Conservation (phyloP, 805 yeast species). For the Candida ortonii region DNA sequence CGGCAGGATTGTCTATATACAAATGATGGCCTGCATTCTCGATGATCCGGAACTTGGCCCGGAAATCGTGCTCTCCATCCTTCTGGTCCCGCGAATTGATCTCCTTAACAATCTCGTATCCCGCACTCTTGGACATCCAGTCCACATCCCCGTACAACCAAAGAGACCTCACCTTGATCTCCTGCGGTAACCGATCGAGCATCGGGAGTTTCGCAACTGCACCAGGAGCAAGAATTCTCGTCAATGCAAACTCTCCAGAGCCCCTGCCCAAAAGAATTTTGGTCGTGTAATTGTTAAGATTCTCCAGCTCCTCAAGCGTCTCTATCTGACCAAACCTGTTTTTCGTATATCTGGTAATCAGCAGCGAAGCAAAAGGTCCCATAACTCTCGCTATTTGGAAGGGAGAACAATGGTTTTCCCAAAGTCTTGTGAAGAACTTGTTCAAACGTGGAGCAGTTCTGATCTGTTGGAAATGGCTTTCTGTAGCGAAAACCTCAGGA, state of each 20-base stretch:
- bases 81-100: slow-evolving; percentile 26
- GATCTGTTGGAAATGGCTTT: slow-evolving; percentile 25
- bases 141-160: slow-evolving; percentile 69
- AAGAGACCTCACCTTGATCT: slow-evolving; percentile 42
- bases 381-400: slow-evolving; percentile 45
- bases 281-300: slow-evolving; percentile 54
- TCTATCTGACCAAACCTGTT: slow-evolving; percentile 37
- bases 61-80: slow-evolving; percentile 6
- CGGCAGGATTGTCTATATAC: slow-evolving; percentile 47
- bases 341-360: slow-evolving; percentile 55
- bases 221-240: slow-evolving; percentile 58
- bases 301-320: slow-evolving; percentile 32
- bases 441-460: slow-evolving; percentile 35
- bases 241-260: slow-evolving; percentile 63
- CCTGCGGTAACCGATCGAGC: slow-evolving; percentile 46
- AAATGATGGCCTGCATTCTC: slow-evolving; percentile 53
- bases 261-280: slow-evolving; percentile 52
- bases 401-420: slow-evolving; percentile 57
- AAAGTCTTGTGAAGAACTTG: slow-evolving; percentile 39
- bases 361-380: slow-evolving; percentile 55
- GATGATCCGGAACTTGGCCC: slow-evolving; percentile 36
- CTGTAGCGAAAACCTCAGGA: slow-evolving; percentile 7
- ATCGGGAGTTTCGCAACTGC: slow-evolving; percentile 57
- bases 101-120: slow-evolving; percentile 41
- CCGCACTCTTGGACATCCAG: slow-evolving; percentile 70